Percentiles rank a stretch among this genome's conserved stretches.
These are phyloP conservation scores for Limnomonas spitsbergensis DNA, from an alignment of 139 green algal genomes.

Conservation along the genomic window DNA sequence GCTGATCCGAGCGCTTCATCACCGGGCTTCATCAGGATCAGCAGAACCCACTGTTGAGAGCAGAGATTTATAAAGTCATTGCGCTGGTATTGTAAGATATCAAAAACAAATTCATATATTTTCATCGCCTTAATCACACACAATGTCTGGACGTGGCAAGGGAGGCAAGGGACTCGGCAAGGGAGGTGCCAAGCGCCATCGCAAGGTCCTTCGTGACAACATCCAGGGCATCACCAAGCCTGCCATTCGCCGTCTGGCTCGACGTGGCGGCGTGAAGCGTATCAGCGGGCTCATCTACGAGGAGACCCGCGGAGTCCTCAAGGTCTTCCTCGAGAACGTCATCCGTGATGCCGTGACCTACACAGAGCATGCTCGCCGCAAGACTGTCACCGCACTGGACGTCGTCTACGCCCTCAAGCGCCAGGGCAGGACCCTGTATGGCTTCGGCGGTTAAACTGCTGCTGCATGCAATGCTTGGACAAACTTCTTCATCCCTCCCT, in stretches of 20 bases:
- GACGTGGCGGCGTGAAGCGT: conserved; percentile 81
- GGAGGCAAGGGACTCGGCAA: conserved; percentile 90
- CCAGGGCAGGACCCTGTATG: conserved; percentile 94
- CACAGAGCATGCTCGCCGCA: conserved; percentile 91
- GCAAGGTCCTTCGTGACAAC: conserved; percentile 91
- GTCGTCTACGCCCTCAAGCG: conserved; percentile 94
- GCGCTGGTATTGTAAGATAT: too few relatives aligned
- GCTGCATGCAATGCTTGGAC: too few relatives aligned
- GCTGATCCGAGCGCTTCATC: too few relatives aligned
- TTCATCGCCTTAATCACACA: too few relatives aligned
- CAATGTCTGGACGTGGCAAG: conserved; percentile 85
- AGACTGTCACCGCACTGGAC: conserved; percentile 94
- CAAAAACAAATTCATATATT: too few relatives aligned
- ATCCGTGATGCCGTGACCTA: conserved; percentile 92
- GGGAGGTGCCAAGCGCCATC: conserved; percentile 84
- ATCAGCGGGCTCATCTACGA: conserved; percentile 87
- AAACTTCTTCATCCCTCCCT: too few relatives aligned
- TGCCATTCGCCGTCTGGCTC: conserved; percentile 79
- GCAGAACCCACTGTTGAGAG: too few relatives aligned
- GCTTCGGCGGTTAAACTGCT: conserved; percentile 90
- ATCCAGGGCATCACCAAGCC: conserved; percentile 91
- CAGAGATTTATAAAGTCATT: too few relatives aligned
- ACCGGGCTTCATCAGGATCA: too few relatives aligned
- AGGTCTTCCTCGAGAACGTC: conserved; percentile 87
- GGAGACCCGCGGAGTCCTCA: conserved; percentile 84